Percentiles rank a stretch among this genome's conserved stretches.
Evolutionary conservation across 2,329 filamentous ascomycete species (phyloP).

Genomic region (Calonectria hawksworthii): DNA sequence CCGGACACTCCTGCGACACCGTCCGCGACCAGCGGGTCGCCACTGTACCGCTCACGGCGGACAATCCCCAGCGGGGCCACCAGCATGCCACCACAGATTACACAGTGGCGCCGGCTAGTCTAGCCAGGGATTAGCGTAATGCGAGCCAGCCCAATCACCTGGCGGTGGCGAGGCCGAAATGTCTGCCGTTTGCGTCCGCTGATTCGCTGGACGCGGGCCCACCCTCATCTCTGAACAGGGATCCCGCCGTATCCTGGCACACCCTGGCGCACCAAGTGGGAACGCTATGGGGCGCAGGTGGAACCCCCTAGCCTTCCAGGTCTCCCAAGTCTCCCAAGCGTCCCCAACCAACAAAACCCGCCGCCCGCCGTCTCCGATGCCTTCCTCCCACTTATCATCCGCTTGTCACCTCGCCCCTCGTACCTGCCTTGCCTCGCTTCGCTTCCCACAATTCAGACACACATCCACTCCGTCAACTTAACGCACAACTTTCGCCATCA

Average conservation of each 20-base stretch:
- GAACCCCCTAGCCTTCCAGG: constrained; percentile 18
- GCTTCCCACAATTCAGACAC: constrained; percentile 33
- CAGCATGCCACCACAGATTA: constrained; percentile 49
- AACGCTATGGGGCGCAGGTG: constrained; percentile 28
- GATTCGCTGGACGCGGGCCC: constrained; percentile 48
- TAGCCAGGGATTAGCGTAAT: constrained; percentile 36
- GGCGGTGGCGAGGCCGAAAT: constrained; percentile 49
- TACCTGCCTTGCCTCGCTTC: constrained; percentile 45
- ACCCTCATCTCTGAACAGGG: constrained; percentile 41
- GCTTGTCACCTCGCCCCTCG: constrained; percentile 40
- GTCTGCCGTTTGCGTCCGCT: constrained; percentile 37
- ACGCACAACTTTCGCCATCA: constrained; percentile 40
- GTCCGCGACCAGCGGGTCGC: constrained; percentile 24
- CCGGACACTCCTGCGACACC: constrained; percentile 35
- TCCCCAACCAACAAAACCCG: constrained; percentile 51
- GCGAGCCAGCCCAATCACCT: constrained; percentile 49
- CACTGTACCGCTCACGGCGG: constrained; percentile 40
- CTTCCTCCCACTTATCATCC: constrained; percentile 46
- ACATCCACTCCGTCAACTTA: constrained; percentile 40
- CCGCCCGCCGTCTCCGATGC: constrained; percentile 46
- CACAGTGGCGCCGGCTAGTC: constrained; percentile 45
- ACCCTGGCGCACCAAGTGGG: constrained; percentile 28
- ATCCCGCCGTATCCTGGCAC: constrained; percentile 30
- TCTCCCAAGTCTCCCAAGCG: constrained; percentile 34
- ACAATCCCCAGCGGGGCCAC: constrained; percentile 31